Evolutionary conservation across 2,329 filamentous ascomycete genomes (phyloP), one percentile per base, ranked within the genome.

Genomic region (Geosmithia morbida): DNA sequence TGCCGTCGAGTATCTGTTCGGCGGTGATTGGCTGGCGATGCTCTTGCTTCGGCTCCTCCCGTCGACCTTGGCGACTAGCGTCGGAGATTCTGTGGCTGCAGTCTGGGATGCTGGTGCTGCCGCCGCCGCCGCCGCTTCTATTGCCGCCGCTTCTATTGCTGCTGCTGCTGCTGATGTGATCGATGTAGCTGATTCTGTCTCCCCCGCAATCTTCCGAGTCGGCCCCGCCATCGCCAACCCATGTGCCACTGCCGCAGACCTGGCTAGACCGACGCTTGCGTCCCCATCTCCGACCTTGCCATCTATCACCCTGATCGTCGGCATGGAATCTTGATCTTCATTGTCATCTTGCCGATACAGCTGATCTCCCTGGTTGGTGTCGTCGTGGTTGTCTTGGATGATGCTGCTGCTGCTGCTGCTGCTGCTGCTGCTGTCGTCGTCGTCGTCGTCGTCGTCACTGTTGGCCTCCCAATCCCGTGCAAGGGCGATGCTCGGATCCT

Each of bases 401-500:
- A 7, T 11, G 3, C 14, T 37, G 33, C 33, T 45, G 57, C 33
- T 53, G 52, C 45, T 49, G 52, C 44, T 48, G 46, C 37, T 49
- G 41, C 17, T 50, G 50, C 20, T 44, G 10, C 16, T 18, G n/a
- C n/a, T n/a, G n/a, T n/a, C n/a, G n/a, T n/a, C 22, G 22, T 26
- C 22, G 8, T 26, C 22, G 22, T 26, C 8, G 22, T 26, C 22
- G 22, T 26, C 8, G 22, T 26, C 22, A 8, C 8, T 26, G 22
- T 26, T 8, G 22, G 22, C 22, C 46, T 20, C 18, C 46, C 45
- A 19, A 52, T 48, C 42, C 46, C 46, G 58, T 30, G 59, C 59
- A 41, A 64, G 50, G 29, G 50, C 49, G n/a, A 60, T 46, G 44
- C 59, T 62, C 3, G 61, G 58, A 46, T 64, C 61, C 30, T 52